Percentiles rank a stretch among this genome's conserved stretches.
phyloP scores from a whole-genome alignment of 192 early-diverging fungal genomes.

The Chytriomyces sp. region DNA sequence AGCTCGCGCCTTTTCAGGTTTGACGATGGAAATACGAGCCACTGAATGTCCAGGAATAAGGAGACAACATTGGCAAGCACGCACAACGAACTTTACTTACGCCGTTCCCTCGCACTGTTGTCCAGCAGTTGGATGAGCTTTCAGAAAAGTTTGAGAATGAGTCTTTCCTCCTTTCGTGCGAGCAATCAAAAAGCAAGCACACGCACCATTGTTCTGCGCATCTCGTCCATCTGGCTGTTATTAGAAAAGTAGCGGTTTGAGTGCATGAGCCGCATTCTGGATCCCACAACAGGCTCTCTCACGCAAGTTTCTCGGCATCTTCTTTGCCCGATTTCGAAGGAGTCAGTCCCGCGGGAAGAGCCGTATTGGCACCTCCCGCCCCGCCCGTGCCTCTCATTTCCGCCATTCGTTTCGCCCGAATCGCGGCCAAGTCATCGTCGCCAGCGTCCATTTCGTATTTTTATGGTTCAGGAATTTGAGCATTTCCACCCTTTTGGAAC shows the following conservation, averaged over 20 bases:
- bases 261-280: background rate
- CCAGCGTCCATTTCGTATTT: slow-evolving; percentile 52
- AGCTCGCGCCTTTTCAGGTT: slow-evolving; percentile 82
- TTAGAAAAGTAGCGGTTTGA: slow-evolving; percentile 4
- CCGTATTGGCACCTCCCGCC: slow-evolving; percentile 9
- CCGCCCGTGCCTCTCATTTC: slow-evolving; percentile 58
- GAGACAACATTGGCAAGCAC: background rate
- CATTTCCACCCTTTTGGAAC: background rate
- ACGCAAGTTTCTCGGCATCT: slow-evolving; percentile 76
- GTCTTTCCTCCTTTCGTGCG: too few species aligned
- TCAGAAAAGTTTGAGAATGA: background rate
- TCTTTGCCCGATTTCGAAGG: slow-evolving; percentile 59
- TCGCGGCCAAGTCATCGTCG: slow-evolving; percentile 80
- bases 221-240: slow-evolving; percentile 82
- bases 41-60: slow-evolving; percentile 50
- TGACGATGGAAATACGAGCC: slow-evolving; percentile 90
- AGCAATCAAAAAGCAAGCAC: background rate
- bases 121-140: slow-evolving; percentile 84
- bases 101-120: slow-evolving; percentile 79
- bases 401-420: slow-evolving; percentile 72
- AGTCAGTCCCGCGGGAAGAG: slow-evolving; percentile 50
- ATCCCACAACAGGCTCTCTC: background rate
- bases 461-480: background rate
- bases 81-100: slow-evolving; percentile 47
- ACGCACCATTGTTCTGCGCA: slow-evolving; percentile 75